Evolutionary conservation across 202 grass and related monocot genomes (phyloP).

Genomic region (Saccharum hybrid): DNA sequence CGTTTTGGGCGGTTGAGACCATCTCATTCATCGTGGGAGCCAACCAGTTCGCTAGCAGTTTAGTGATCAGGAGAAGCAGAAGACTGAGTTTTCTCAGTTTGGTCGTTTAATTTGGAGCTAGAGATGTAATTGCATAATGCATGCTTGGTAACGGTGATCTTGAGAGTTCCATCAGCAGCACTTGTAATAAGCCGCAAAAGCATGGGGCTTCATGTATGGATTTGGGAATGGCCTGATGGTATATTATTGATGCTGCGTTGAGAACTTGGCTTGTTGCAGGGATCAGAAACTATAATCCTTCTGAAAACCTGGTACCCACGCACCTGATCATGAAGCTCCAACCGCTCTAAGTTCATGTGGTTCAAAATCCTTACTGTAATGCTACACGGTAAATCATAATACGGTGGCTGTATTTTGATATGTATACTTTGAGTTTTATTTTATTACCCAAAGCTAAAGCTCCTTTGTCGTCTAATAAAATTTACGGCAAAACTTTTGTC

Average conservation of each 20-base stretch:
- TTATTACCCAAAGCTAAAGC: background rate
- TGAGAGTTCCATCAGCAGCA: conserved; percentile 12
- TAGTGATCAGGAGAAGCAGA: conserved; percentile 53
- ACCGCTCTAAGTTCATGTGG: background rate
- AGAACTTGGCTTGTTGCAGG: background rate
- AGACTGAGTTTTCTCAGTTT: conserved; percentile 3
- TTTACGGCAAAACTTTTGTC: too few relatives aligned
- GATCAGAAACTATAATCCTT: background rate
- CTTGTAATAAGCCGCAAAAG: conserved; percentile 27
- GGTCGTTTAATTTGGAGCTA: background rate
- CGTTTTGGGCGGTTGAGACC: too few relatives aligned
- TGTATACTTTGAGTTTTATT: background rate
- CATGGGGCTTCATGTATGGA: conserved; percentile 22
- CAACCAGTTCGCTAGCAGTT: too few relatives aligned
- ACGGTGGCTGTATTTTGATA: background rate
- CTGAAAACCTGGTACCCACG: background rate
- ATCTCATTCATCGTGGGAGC: too few relatives aligned
- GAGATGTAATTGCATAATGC: conserved; percentile 1
- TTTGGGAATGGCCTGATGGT: background rate
- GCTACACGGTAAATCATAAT: background rate
- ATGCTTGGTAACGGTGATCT: conserved; percentile 25
- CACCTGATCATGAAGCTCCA: background rate
- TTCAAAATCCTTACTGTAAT: background rate
- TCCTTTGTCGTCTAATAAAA: too few relatives aligned
- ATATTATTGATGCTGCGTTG: background rate